phyloP scores from a whole-genome alignment of 164 flowering plant species.

The Houttuynia cordata region DNA sequence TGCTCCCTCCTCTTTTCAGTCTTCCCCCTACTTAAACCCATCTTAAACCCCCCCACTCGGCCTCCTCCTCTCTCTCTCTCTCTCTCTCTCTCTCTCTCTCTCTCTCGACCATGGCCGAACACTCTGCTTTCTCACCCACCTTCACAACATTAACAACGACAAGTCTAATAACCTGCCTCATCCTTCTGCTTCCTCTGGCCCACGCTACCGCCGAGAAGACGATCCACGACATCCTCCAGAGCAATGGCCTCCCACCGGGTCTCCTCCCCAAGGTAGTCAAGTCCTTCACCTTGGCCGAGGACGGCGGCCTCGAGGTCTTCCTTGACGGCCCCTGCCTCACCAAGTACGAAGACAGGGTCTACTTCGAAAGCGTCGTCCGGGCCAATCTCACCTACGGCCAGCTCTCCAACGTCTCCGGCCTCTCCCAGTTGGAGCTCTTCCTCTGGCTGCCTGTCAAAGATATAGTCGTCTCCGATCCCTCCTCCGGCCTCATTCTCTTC shows the following conservation, averaged over 20 bases:
- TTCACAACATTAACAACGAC: background rate
- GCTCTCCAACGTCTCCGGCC: slow-evolving; percentile 50
- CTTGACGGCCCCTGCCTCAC: slow-evolving; percentile 61
- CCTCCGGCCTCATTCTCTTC: slow-evolving; percentile 56
- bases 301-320: slow-evolving; percentile 43
- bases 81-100: slow-evolving; percentile 10
- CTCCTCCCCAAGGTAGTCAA: slow-evolving; percentile 55
- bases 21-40: too few species aligned
- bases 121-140: background rate
- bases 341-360: slow-evolving; percentile 48
- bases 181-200: slow-evolving; percentile 3
- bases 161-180: background rate
- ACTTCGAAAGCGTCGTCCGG: slow-evolving; percentile 47
- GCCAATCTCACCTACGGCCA: slow-evolving; percentile 73
- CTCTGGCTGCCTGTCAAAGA: slow-evolving; percentile 79
- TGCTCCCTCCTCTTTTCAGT: too few species aligned
- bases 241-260: slow-evolving; percentile 58
- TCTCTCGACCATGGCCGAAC: slow-evolving; percentile 2
- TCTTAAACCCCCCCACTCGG: too few species aligned
- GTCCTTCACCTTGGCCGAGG: slow-evolving; percentile 36
- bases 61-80: slow-evolving; percentile 6
- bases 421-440: slow-evolving; percentile 78
- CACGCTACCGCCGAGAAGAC: slow-evolving; percentile 9
- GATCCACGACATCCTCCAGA: slow-evolving; percentile 51
- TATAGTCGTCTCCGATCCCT: slow-evolving; percentile 58